Base-by-base conservation (phyloP, 495 filamentous ascomycete genomes). In the Achaetomiella virescens region DNA sequence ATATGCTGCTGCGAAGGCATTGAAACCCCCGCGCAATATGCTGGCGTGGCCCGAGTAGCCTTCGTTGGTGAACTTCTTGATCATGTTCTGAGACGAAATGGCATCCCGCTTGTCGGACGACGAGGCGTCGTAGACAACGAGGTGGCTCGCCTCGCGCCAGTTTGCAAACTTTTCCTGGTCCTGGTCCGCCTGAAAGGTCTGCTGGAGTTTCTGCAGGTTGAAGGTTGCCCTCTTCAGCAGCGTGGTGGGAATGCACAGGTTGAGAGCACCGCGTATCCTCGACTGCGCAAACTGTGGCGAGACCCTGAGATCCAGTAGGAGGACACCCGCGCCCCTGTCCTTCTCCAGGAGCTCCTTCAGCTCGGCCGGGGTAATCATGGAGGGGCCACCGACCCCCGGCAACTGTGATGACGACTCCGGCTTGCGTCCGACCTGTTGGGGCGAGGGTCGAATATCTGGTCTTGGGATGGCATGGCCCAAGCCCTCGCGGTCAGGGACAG, bases 161-260 rank as follows among this genome's bases (percentile, higher is more conserved):
- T 74, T 74, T 17, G 84, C 78, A 65, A 98, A 97, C 55, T 78
- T 89, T 17, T 73, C 72, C 62, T 86, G 84, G 52, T 93, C 88
- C 17, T 76, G 69, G 38, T 88, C 82, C 41, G 81, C 82, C 59
- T 88, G 87, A 66, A 98, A 95, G 5, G 90, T 97, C 54, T 88
- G 85, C 54, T 88, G 84, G 17, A 98, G 76, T 63, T 95, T 97
- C 52, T 89, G 76, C n/a, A 95, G 80, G 59, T 92, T 90, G 70
- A 92, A 98, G 0, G 93, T 92, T 10, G 87, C 84, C 49, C 93
- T 79, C 70, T 97, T 98, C 40, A 97, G 72, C 36, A 98, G 71
- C 0, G 92, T 98, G 9, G 93, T 98, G 0, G 93, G 93, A 52
- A 97, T 95, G 58, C 95, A 97, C 12, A 98, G 77, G 70, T 95